phyloP scores from a whole-genome alignment of 2,329 filamentous ascomycete species.

The Curvularia spicifera region DNA sequence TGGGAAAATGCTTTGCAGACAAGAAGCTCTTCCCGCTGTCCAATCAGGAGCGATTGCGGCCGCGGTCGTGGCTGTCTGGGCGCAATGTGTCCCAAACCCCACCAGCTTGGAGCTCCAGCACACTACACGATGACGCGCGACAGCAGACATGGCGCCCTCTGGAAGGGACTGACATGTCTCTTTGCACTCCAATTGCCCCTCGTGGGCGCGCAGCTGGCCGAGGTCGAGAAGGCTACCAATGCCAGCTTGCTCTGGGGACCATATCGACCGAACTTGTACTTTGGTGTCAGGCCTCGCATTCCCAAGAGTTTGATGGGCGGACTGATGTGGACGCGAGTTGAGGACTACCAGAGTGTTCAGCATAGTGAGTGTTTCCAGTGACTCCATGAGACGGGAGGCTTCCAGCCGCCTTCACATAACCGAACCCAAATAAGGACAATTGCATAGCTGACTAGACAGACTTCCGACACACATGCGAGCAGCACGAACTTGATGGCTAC shows the following conservation, averaged over 20 bases:
- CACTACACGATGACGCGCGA: constrained; percentile 36
- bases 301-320: constrained; percentile 82
- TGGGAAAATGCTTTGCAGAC: neutral
- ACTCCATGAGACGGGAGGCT: neutral
- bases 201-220: constrained; percentile 42
- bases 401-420: neutral
- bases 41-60: constrained; percentile 26
- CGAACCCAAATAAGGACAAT: neutral
- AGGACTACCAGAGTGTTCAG: constrained; percentile 77
- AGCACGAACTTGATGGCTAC: constrained; percentile 93
- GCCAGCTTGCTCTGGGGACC: constrained; percentile 94
- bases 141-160: constrained; percentile 28
- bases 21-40: neutral
- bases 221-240: constrained; percentile 64
- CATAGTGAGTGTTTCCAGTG: constrained; percentile 64
- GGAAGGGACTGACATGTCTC: constrained; percentile 31
- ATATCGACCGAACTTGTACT: constrained; percentile 92
- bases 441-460: constrained; percentile 58
- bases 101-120: constrained; percentile 20
- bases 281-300: constrained; percentile 82
- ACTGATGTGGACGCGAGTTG: constrained; percentile 86
- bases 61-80: constrained; percentile 22
- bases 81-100: constrained; percentile 38
- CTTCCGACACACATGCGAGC: constrained; percentile 93
- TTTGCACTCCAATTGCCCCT: constrained; percentile 35